A percentile compares a stretch with the other conserved stretches of the same genome.
Evolutionary conservation across 805 yeast genomes (phyloP).

Genomic region (Yarrowia sp.): DNA sequence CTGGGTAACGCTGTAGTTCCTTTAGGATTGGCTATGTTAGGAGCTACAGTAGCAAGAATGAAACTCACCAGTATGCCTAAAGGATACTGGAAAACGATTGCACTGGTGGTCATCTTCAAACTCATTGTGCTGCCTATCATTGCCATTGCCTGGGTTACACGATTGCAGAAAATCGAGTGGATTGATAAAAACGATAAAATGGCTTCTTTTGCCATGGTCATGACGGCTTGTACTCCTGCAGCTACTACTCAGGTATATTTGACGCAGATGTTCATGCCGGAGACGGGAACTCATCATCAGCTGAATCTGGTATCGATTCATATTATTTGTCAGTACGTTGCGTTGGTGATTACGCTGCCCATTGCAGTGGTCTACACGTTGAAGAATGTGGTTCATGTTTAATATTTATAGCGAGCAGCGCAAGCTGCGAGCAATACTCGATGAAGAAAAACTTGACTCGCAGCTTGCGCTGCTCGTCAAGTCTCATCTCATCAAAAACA

Average conservation of each 20-base stretch:
- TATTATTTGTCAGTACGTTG: conserved; percentile 69
- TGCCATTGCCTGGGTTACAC: conserved; percentile 68
- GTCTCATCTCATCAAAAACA: too few relatives aligned
- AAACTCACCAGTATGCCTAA: conserved; percentile 57
- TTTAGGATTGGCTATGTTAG: conserved; percentile 73
- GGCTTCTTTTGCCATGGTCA: conserved; percentile 67
- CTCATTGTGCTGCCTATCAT: conserved; percentile 74
- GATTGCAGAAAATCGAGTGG: conserved; percentile 61
- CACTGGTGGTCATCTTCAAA: conserved; percentile 55
- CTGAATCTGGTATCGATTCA: conserved; percentile 83
- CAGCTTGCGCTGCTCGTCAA: too few relatives aligned
- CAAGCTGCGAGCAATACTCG: too few relatives aligned
- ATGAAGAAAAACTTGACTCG: too few relatives aligned
- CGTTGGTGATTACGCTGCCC: conserved; percentile 68
- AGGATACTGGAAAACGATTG: conserved; percentile 64
- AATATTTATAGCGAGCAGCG: not conserved
- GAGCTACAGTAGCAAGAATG: conserved; percentile 83
- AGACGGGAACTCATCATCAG: conserved; percentile 49
- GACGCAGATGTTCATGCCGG: conserved; percentile 83
- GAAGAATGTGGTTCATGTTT: conserved; percentile 36
- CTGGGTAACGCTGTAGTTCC: conserved; percentile 89
- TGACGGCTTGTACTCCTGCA: conserved; percentile 78
- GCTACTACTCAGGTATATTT: conserved; percentile 86
- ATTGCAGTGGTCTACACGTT: conserved; percentile 66
- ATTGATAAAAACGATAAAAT: conserved; percentile 54